Percentiles rank a stretch among this genome's conserved stretches.
Evolutionary conservation across 208 protist genomes (phyloP).

Genomic region (Tetramitus jugosus): DNA sequence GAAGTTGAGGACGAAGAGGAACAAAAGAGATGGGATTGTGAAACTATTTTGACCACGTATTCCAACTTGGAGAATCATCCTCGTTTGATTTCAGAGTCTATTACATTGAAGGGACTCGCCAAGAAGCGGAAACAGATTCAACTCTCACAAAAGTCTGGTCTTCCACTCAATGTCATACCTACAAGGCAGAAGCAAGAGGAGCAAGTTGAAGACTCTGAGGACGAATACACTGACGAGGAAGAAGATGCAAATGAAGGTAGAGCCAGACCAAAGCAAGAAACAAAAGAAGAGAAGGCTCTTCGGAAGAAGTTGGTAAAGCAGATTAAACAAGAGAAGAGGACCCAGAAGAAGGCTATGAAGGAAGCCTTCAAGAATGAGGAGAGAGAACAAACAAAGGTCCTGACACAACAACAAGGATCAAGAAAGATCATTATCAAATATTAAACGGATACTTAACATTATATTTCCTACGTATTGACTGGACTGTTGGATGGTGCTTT

Average conservation of each 20-base stretch:
- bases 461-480: too few species aligned
- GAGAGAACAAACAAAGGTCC: slow-evolving; percentile 47
- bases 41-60: slow-evolving; percentile 61
- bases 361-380: slow-evolving; percentile 61
- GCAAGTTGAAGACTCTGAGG: slow-evolving; percentile 30
- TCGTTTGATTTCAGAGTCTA: slow-evolving; percentile 63
- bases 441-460: too few species aligned
- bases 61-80: slow-evolving; percentile 75
- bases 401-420: not conserved
- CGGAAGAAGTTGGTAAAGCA: slow-evolving; percentile 63
- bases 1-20: not conserved
- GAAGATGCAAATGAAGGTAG: not conserved
- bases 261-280: slow-evolving; percentile 29
- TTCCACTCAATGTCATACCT: not conserved
- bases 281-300: slow-evolving; percentile 66
- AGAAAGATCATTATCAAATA: slow-evolving; percentile 12
- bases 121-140: slow-evolving; percentile 23
- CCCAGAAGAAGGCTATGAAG: slow-evolving; percentile 62
- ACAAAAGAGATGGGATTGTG: slow-evolving; percentile 56
- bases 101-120: slow-evolving; percentile 30
- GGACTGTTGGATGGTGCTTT: too few species aligned
- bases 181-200: slow-evolving; percentile 17
- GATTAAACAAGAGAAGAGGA: slow-evolving; percentile 55
- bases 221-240: not conserved
- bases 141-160: slow-evolving; percentile 28